phyloP scores from a whole-genome alignment of 2,329 filamentous ascomycete species.

The Rutstroemia sydowiana region DNA sequence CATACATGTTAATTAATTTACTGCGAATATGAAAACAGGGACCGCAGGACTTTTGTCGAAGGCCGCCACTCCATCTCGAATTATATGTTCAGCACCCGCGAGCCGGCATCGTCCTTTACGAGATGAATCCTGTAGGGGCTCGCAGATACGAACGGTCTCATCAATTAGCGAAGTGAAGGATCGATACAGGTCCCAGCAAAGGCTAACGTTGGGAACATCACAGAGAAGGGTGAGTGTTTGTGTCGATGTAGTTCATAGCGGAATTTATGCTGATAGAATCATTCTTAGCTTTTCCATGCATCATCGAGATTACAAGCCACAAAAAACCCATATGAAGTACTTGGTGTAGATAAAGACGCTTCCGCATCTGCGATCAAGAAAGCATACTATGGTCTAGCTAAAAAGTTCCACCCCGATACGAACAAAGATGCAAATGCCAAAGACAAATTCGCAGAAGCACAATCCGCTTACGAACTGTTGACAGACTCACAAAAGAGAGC shows the following conservation, averaged over 20 bases:
- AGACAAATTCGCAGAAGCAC: constrained; percentile 88
- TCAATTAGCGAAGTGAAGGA: background rate
- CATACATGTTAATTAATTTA: background rate
- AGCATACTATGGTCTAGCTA: constrained; percentile 93
- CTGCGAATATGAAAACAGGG: constrained; percentile 26
- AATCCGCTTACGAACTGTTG: constrained; percentile 87
- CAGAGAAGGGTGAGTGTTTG: constrained; percentile 23
- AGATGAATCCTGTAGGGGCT: constrained; percentile 13
- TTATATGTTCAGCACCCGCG: constrained; percentile 22
- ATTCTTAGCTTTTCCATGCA: constrained; percentile 26
- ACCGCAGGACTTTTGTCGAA: constrained; percentile 27
- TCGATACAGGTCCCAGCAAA: background rate
- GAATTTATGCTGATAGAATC: background rate
- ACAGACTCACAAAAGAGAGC: constrained; percentile 91
- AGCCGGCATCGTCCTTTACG: constrained; percentile 18
- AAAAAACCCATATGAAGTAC: constrained; percentile 78
- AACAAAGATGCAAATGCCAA: constrained; percentile 94
- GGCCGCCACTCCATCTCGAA: constrained; percentile 25
- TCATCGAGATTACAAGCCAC: constrained; percentile 25
- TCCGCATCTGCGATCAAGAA: constrained; percentile 89
- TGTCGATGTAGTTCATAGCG: background rate
- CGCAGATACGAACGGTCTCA: constrained; percentile 16
- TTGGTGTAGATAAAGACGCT: constrained; percentile 79
- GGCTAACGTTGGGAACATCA: background rate
- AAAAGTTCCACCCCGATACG: constrained; percentile 96